These are phyloP conservation scores for Tetrapisispora iriomotensis DNA, from an alignment of 805 yeast genomes.

Conservation along the genomic window DNA sequence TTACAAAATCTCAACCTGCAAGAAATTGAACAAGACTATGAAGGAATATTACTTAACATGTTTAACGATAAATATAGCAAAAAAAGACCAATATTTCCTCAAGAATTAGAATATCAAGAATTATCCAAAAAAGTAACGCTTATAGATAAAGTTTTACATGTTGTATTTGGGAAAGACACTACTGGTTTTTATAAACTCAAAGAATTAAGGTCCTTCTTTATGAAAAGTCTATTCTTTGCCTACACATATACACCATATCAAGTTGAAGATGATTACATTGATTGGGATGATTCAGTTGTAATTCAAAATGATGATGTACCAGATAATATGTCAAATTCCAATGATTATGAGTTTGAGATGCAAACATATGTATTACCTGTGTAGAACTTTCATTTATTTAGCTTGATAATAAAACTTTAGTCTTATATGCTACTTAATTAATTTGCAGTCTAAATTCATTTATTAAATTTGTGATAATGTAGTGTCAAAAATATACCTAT, in stretches of 20 bases:
- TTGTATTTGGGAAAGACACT: constrained; percentile 19
- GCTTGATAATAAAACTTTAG: too few species aligned
- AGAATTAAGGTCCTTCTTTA: constrained; percentile 14
- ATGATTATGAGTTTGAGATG: not conserved
- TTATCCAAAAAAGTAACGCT: constrained; percentile 5
- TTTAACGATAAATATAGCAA: constrained; percentile 12
- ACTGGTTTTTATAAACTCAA: constrained; percentile 19
- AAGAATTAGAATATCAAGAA: constrained; percentile 21
- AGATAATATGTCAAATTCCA: not conserved
- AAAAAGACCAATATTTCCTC: constrained; percentile 13
- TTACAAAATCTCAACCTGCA: too few species aligned
- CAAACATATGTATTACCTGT: too few species aligned
- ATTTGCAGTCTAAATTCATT: too few species aligned
- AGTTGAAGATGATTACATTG: not conserved
- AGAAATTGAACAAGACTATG: constrained; percentile 14
- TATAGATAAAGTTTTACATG: constrained; percentile 16
- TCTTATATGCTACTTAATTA: too few species aligned
- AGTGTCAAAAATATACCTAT: not conserved
- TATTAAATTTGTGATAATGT: not conserved
- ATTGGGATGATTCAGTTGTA: not conserved
- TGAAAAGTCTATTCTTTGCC: not conserved
- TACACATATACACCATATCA: not conserved
- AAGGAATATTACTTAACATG: constrained; percentile 11
- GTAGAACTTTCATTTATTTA: too few species aligned
- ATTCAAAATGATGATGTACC: not conserved